A percentile compares a stretch with the other conserved stretches of the same genome.
These are phyloP conservation scores for Syncephalastrum contaminatum DNA, from an alignment of 371 early-diverging fungal species.

Conservation along the genomic window DNA sequence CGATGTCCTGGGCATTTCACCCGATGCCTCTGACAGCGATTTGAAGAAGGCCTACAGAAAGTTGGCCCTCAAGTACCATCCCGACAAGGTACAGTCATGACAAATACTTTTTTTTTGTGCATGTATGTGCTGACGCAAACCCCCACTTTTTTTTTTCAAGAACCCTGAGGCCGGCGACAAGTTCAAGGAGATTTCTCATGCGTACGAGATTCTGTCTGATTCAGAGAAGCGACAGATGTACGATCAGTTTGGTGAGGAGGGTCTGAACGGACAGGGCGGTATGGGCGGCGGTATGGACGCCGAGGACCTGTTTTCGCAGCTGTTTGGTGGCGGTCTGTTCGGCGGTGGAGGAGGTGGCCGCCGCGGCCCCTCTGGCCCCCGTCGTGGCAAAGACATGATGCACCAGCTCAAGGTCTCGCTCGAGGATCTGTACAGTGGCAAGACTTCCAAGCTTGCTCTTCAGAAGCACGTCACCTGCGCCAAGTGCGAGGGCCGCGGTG, in stretches of 20 bases:
- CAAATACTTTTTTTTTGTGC: neutral
- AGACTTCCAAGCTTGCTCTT: constrained; percentile 86
- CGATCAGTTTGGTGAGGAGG: constrained; percentile 85
- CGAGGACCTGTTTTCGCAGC: constrained; percentile 86
- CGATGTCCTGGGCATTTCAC: constrained; percentile 87
- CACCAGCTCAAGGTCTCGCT: constrained; percentile 83
- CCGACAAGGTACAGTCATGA: constrained; percentile 73
- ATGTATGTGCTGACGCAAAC: neutral
- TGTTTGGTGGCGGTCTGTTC: constrained; percentile 76
- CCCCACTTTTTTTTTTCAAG: constrained; percentile 29
- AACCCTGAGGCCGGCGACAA: constrained; percentile 84
- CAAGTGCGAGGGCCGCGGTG: constrained; percentile 83
- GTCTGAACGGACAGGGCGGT: constrained; percentile 69
- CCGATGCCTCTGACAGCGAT: constrained; percentile 79
- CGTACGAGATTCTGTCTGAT: constrained; percentile 94
- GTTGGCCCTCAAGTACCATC: constrained; percentile 93
- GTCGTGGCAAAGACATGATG: constrained; percentile 73
- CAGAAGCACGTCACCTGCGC: constrained; percentile 83
- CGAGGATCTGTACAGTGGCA: constrained; percentile 95
- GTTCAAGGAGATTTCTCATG: constrained; percentile 93
- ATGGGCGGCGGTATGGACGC: constrained; percentile 63
- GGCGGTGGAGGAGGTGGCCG: constrained; percentile 69
- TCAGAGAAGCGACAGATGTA: constrained; percentile 73
- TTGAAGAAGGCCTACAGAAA: constrained; percentile 92
- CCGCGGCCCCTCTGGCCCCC: constrained; percentile 72